Percentiles rank a stretch among this genome's conserved stretches.
Evolutionary conservation across 2,329 filamentous ascomycete genomes (phyloP).

Genomic region (Stemphylium vesicarium): DNA sequence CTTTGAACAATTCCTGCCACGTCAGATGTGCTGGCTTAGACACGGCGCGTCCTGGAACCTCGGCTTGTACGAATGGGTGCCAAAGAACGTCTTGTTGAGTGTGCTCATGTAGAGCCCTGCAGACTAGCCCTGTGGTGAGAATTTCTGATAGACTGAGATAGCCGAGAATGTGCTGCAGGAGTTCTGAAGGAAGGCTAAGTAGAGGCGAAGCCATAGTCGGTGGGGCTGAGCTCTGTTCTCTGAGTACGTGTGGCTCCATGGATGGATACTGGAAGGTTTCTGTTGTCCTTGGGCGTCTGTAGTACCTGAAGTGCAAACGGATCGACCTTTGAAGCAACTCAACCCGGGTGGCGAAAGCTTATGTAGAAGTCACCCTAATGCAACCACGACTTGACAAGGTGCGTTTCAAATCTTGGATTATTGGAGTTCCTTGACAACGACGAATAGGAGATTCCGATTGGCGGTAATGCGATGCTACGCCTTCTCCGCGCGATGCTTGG

Average conservation of each 20-base stretch:
- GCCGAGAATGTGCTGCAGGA: slow-evolving; percentile 74
- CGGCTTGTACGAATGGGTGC: slow-evolving; percentile 71
- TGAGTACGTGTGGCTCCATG: not conserved
- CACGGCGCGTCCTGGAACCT: slow-evolving; percentile 59
- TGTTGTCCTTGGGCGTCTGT: not conserved
- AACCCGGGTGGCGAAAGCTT: not conserved
- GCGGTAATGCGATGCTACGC: slow-evolving; percentile 2
- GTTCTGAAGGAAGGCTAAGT: slow-evolving; percentile 71
- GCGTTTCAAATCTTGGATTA: not conserved
- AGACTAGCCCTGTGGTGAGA: slow-evolving; percentile 64
- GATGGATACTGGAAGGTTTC: not conserved
- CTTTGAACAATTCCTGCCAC: slow-evolving; percentile 74
- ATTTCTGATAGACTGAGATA: slow-evolving; percentile 72
- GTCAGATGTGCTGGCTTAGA: slow-evolving; percentile 62
- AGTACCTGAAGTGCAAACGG: not conserved
- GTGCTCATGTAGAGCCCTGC: slow-evolving; percentile 64
- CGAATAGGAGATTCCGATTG: slow-evolving; percentile 9
- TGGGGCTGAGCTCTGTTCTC: not conserved
- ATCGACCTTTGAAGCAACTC: not conserved
- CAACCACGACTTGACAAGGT: not conserved
- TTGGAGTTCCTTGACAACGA: not conserved
- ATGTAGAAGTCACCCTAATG: not conserved
- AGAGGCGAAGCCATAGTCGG: slow-evolving; percentile 43
- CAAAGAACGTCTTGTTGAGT: slow-evolving; percentile 73
- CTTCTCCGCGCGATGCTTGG: not conserved